These are phyloP conservation scores for Coccinonectria pachysandricola DNA, from an alignment of 2,329 filamentous ascomycete species.

Conservation along the genomic window DNA sequence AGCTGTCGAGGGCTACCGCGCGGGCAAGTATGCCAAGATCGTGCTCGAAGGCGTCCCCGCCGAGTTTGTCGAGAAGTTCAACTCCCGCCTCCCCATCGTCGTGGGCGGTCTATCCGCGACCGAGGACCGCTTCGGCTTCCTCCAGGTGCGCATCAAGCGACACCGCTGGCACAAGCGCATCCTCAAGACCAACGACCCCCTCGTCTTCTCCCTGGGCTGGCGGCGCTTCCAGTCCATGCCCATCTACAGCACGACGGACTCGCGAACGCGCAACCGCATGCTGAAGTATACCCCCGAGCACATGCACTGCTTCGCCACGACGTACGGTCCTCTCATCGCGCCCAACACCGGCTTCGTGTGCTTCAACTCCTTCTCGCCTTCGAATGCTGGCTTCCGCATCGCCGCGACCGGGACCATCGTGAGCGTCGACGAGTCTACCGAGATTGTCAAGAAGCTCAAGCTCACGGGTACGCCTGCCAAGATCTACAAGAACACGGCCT, in stretches of 20 bases:
- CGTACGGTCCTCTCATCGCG: constrained; percentile 89
- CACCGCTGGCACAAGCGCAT: constrained; percentile 99
- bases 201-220: constrained; percentile 97
- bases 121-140: constrained; percentile 89
- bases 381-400: constrained; percentile 83
- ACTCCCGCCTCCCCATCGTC: constrained; percentile 71
- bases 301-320: constrained; percentile 96
- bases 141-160: constrained; percentile 92
- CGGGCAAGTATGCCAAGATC: constrained; percentile 87
- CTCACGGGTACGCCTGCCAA: constrained; percentile 89
- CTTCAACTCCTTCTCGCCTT: constrained; percentile 78
- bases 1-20: constrained; percentile 80
- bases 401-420: constrained; percentile 90
- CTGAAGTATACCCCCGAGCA: constrained; percentile 98
- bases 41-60: constrained; percentile 81
- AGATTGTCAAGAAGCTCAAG: constrained; percentile 99
- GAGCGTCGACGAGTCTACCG: constrained; percentile 87
- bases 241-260: constrained; percentile 92
- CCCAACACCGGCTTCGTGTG: constrained; percentile 94
- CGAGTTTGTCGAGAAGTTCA: constrained; percentile 80
- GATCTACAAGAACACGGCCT: constrained; percentile 98
- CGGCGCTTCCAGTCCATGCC: constrained; percentile 86
- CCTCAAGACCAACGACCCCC: constrained; percentile 91
- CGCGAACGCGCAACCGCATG: constrained; percentile 89
- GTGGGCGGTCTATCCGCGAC: constrained; percentile 87